These are phyloP conservation scores for Mucor saturninus DNA, from an alignment of 371 early-diverging fungal species.

Conservation along the genomic window DNA sequence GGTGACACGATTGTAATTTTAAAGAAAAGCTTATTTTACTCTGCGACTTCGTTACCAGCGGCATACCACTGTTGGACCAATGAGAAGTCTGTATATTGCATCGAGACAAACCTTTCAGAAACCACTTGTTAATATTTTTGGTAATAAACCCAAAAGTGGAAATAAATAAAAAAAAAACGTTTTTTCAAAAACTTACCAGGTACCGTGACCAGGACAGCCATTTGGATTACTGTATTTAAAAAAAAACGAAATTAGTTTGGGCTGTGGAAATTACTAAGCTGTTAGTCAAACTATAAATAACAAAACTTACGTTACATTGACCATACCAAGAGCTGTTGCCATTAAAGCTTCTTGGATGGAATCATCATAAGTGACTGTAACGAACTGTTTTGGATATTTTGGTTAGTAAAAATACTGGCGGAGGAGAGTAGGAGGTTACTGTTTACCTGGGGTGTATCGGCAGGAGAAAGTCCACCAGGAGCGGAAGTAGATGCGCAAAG, in stretches of 20 bases:
- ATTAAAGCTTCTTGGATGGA: constrained; percentile 56
- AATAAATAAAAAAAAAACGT: neutral
- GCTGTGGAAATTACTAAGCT: constrained; percentile 11
- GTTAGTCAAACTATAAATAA: neutral
- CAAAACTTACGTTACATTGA: constrained; percentile 44
- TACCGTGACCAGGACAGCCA: constrained; percentile 65
- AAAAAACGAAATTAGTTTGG: neutral
- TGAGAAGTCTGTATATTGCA: constrained; percentile 67
- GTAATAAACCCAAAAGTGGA: constrained; percentile 17
- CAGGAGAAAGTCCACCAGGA: constrained; percentile 58
- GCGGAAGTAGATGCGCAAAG: constrained; percentile 66
- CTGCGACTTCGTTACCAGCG: constrained; percentile 68
- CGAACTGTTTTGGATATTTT: constrained; percentile 41
- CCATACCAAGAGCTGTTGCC: constrained; percentile 38
- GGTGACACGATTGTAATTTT: neutral
- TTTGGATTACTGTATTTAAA: constrained; percentile 53
- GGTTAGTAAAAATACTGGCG: neutral
- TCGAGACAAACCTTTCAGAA: constrained; percentile 58
- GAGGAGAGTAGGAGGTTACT: neutral
- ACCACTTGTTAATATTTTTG: constrained; percentile 12
- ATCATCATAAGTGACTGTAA: constrained; percentile 74
- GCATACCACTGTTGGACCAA: constrained; percentile 74
- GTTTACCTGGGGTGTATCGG: constrained; percentile 61
- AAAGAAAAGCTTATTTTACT: constrained; percentile 31
- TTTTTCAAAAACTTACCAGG: constrained; percentile 30